Percentiles rank a stretch among this genome's conserved stretches.
These are phyloP conservation scores for Usnea hakonensis DNA, from an alignment of 495 filamentous ascomycete species.

Conservation along the genomic window DNA sequence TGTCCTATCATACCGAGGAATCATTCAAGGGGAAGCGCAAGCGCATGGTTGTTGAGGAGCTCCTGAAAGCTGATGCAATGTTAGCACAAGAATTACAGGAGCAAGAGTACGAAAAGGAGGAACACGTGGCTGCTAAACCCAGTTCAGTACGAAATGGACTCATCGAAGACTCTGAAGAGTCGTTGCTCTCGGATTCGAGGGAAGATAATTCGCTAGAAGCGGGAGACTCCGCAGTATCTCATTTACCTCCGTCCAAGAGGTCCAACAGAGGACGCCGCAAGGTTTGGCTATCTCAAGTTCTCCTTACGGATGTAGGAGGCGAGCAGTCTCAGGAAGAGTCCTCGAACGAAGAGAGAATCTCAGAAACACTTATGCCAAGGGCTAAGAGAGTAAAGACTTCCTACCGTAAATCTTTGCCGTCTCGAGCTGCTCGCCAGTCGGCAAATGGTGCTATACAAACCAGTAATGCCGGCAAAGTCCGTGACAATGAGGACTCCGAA, in stretches of 20 bases:
- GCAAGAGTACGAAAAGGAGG: slow-evolving; percentile 46
- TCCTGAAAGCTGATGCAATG: slow-evolving; percentile 44
- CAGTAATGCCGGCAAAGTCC: slow-evolving; percentile 4
- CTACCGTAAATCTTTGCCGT: slow-evolving; percentile 10
- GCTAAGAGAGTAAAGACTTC: slow-evolving; percentile 6
- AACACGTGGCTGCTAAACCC: slow-evolving; percentile 27
- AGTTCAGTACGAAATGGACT: slow-evolving; percentile 4
- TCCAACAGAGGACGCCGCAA: not conserved
- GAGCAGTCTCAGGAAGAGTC: not conserved
- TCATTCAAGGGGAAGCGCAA: slow-evolving; percentile 30
- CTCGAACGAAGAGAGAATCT: not conserved
- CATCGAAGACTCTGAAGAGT: slow-evolving; percentile 15
- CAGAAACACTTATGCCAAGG: not conserved
- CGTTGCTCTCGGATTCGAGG: not conserved
- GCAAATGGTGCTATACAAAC: slow-evolving; percentile 13
- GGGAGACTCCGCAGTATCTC: not conserved
- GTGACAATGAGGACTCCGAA: slow-evolving; percentile 18
- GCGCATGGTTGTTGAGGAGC: slow-evolving; percentile 31
- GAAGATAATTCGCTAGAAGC: not conserved
- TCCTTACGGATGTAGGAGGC: not conserved
- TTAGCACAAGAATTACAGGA: slow-evolving; percentile 54
- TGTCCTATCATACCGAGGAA: slow-evolving; percentile 20
- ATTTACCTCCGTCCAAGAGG: not conserved
- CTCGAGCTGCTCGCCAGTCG: slow-evolving; percentile 17
- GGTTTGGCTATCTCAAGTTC: not conserved